phyloP scores from a whole-genome alignment of 495 filamentous ascomycete species.

The Aspergillus campestris region DNA sequence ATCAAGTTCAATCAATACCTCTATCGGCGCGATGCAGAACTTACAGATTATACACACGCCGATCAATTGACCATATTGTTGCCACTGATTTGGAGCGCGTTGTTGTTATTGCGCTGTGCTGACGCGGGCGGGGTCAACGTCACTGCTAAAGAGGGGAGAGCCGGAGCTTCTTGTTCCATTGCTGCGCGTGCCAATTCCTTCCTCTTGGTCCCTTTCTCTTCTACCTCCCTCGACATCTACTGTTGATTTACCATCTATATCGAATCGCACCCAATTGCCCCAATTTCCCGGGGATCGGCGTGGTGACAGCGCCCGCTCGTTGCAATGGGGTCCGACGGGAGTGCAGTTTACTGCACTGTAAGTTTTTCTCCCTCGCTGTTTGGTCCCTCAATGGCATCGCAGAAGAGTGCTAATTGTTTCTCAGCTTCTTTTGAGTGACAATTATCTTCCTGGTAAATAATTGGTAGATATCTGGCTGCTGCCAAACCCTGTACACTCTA shows the following conservation, averaged over 20 bases:
- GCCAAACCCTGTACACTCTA: slow-evolving; percentile 12
- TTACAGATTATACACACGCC: too few relatives aligned
- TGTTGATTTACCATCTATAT: not conserved
- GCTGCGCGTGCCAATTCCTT: not conserved
- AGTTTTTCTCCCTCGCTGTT: slow-evolving; percentile 7
- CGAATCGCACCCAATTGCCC: not conserved
- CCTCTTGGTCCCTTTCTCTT: not conserved
- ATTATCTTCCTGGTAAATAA: slow-evolving; percentile 74
- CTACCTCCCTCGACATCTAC: not conserved
- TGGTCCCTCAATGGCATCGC: not conserved
- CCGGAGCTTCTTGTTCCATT: too few relatives aligned
- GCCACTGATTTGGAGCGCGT: too few relatives aligned
- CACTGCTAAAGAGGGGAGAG: too few relatives aligned
- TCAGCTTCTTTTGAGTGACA: slow-evolving; percentile 82
- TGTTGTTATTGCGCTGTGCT: too few relatives aligned
- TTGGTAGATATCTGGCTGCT: not conserved
- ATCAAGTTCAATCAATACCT: too few relatives aligned
- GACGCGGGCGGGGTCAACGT: too few relatives aligned
- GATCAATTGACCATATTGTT: too few relatives aligned
- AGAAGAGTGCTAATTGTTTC: slow-evolving; percentile 15
- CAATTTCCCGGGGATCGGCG: not conserved
- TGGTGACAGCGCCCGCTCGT: slow-evolving; percentile 7
- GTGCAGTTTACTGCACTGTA: slow-evolving; percentile 53
- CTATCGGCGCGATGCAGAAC: too few relatives aligned
- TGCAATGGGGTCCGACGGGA: slow-evolving; percentile 25